These are phyloP conservation scores for Starmera amethionina DNA, from an alignment of 805 yeast genomes.

Conservation along the genomic window DNA sequence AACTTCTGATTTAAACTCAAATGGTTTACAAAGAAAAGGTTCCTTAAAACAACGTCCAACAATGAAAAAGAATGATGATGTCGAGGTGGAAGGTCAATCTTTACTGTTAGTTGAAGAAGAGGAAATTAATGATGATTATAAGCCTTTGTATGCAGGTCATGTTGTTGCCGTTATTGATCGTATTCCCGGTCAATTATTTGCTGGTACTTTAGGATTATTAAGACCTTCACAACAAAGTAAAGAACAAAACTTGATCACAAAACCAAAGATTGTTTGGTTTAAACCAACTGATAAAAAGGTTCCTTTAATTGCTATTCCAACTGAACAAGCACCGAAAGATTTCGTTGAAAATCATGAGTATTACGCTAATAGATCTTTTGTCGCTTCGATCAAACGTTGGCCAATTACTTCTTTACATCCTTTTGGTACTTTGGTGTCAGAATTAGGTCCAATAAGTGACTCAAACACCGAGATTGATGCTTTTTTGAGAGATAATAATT, in stretches of 20 bases:
- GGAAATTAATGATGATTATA: constrained; percentile 84
- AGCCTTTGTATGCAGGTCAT: constrained; percentile 95
- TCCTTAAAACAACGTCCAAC: constrained; percentile 92
- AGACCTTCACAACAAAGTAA: constrained; percentile 94
- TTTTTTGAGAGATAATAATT: constrained; percentile 78
- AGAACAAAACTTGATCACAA: constrained; percentile 37
- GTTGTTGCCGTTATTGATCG: constrained; percentile 97
- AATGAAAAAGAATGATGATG: constrained; percentile 95
- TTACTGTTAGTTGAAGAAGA: constrained; percentile 88
- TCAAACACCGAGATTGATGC: constrained; percentile 77
- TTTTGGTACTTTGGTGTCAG: constrained; percentile 85
- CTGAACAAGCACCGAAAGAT: constrained; percentile 95
- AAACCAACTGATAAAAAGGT: constrained; percentile 98
- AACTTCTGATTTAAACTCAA: constrained; percentile 19
- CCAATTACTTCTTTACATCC: constrained; percentile 98
- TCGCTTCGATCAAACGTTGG: constrained; percentile 97
- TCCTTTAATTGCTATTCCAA: constrained; percentile 95
- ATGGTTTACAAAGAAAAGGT: constrained; percentile 61
- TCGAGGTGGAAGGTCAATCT: constrained; percentile 97
- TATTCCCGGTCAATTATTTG: constrained; percentile 91
- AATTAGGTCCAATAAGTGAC: constrained; percentile 74
- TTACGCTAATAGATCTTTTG: constrained; percentile 74
- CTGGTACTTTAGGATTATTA: constrained; percentile 87
- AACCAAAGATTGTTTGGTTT: constrained; percentile 97
- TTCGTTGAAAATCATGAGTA: constrained; percentile 86